Base-by-base conservation (phyloP, 1,139 yeast genomes). In the Debaryomycetaceae sp. region DNA sequence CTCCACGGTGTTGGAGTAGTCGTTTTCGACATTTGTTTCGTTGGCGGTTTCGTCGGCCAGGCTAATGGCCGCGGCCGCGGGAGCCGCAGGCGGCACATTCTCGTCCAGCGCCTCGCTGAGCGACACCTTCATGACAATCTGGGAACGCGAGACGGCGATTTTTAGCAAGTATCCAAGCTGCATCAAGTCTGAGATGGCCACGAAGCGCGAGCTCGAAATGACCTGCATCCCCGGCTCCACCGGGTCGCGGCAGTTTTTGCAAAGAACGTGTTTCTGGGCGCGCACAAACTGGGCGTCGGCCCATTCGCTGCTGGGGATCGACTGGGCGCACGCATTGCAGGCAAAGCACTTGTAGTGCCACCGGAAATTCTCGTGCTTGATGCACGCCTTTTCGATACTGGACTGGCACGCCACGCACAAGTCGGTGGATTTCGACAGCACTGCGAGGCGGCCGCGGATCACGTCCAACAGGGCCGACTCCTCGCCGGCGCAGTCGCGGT, bases 351-450 rank as follows among this genome's bases (percentile, higher is more conserved):
- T 62, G 13, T 62, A 37, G 47, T 90, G 98, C 96, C 96, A 90
- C 41, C 95, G 69, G 30, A 64, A 58, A 27, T 73, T 73, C 4
- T 68, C 69, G 39, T 61, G 70, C 32, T 68, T 68, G 11, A 77
- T 62, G 55, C 97, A 87, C 15, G 70, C 68, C 41, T 77, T 92
- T 51, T 92, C 97, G 27, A 90, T 81, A 40, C 87, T 77, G 45
- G 75, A 72, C 4, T 64, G 62, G 51, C 98, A 90, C 2, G 53
- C 48, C 15, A 59, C 56, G 54, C 99, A 90, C 8, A 75, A 67
- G 50, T 90, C 98, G 11, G 86, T 79, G 1, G 92, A 75, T 40
- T 73, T 72, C 1, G 70, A 55, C 0, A 83, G 72, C 7, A 83
- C 52, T 1, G 42, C 32, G 29, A 63, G 49, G 19, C 43, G 44